Conservation (phyloP, 768 basidiomycete genomes). For the Chalciporus piperatus region DNA sequence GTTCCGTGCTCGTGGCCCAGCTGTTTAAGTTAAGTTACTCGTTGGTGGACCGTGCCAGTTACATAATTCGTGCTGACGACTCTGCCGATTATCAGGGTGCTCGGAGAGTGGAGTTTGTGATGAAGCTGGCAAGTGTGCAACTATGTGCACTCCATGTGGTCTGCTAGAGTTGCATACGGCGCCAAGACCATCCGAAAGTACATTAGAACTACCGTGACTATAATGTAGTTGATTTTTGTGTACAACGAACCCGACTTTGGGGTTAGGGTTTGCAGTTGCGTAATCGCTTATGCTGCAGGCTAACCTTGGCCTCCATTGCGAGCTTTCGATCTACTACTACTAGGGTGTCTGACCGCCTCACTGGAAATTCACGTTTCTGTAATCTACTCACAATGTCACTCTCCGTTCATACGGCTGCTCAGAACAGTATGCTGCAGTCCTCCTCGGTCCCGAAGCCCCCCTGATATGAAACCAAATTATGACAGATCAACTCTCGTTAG, state of each 20-base stretch:
- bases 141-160: background rate
- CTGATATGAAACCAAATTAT: background rate
- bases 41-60: no score
- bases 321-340: background rate
- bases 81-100: background rate
- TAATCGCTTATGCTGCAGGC: background rate
- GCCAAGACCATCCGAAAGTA: no score
- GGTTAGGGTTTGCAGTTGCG: slow-evolving; percentile 22
- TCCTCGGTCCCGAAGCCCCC: background rate
- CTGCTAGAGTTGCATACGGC: no score
- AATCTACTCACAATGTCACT: slow-evolving; percentile 35
- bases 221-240: no score
- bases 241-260: slow-evolving; percentile 9
- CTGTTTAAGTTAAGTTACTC: background rate
- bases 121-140: background rate
- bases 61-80: no score
- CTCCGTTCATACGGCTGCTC: slow-evolving; percentile 62
- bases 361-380: background rate
- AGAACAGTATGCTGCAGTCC: slow-evolving; percentile 49
- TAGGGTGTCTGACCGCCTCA: background rate
- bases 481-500: slow-evolving; percentile 67
- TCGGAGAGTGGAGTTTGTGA: background rate
- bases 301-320: no score
- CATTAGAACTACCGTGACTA: no score
- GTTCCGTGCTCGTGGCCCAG: background rate